Evolutionary conservation across 2,329 filamentous ascomycete genomes (phyloP).

Genomic region (Aspergillus carbonarius): DNA sequence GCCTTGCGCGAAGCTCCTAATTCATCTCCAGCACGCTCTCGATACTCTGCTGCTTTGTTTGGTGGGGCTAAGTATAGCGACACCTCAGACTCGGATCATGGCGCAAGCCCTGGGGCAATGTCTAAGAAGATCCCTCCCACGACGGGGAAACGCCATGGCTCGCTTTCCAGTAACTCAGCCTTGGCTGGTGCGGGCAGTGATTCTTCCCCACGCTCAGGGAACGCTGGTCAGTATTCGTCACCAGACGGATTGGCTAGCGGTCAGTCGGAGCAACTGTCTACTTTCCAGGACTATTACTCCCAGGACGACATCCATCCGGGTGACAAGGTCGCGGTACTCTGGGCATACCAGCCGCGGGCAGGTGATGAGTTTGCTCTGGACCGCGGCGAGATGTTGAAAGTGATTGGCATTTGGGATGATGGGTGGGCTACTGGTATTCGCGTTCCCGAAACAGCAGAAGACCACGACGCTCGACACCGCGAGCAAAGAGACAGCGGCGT

Average conservation of each 20-base stretch:
- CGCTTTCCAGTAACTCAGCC: conserved; percentile 79
- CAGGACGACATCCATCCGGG: conserved; percentile 92
- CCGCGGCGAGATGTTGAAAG: conserved; percentile 95
- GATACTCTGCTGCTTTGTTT: conserved; percentile 49
- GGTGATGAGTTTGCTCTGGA: conserved; percentile 91
- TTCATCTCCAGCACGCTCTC: conserved; percentile 58
- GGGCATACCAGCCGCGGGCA: conserved; percentile 95
- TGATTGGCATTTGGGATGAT: conserved; percentile 98
- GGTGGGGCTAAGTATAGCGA: conserved; percentile 53
- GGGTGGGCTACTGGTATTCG: conserved; percentile 95
- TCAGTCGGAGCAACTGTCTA: conserved; percentile 91
- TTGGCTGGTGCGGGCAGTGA: conserved; percentile 64
- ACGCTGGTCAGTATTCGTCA: conserved; percentile 74
- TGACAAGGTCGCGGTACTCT: conserved; percentile 85
- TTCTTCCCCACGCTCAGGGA: conserved; percentile 69
- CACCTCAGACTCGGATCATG: conserved; percentile 62
- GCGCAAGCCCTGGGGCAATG: conserved; percentile 70
- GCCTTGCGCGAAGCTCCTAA: conserved; percentile 76
- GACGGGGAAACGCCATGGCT: conserved; percentile 72
- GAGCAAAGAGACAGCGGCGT: conserved; percentile 90
- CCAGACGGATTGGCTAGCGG: conserved; percentile 80
- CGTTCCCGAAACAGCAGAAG: conserved; percentile 77
- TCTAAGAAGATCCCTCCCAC: conserved; percentile 48
- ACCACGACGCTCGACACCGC: conserved; percentile 77
- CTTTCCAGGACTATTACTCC: conserved; percentile 99